A percentile compares a stretch with the other conserved stretches of the same genome.
These are phyloP conservation scores for Pugionium dolabratum DNA, from an alignment of 345 rosid species.

Conservation along the genomic window DNA sequence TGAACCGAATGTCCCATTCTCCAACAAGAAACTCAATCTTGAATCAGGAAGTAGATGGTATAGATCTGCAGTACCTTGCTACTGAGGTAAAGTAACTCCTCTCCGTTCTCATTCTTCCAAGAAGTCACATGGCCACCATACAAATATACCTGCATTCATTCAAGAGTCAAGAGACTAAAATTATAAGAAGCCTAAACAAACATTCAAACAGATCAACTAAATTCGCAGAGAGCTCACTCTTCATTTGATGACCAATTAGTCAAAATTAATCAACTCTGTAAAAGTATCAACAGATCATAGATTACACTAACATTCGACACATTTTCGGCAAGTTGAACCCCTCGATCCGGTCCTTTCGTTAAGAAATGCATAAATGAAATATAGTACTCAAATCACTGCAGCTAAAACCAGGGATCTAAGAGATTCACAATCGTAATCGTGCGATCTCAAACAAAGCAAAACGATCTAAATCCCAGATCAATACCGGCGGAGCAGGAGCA, in stretches of 20 bases:
- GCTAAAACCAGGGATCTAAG: constrained; percentile 34
- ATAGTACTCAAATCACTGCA: constrained; percentile 12
- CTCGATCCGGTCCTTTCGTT: too few species aligned
- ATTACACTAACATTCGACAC: constrained; percentile 17
- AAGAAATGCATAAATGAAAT: neutral
- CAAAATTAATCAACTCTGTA: neutral
- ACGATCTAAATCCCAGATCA: too few species aligned
- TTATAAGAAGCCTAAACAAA: neutral
- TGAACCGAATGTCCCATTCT: constrained; percentile 14
- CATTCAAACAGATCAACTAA: neutral
- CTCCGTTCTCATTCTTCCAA: constrained; percentile 91
- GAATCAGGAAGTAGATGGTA: neutral
- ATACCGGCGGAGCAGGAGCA: neutral
- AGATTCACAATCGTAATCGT: neutral
- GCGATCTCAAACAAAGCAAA: too few species aligned
- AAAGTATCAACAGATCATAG: neutral
- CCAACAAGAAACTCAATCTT: neutral
- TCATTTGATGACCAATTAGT: neutral
- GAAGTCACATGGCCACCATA: constrained; percentile 93
- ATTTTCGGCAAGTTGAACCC: neutral
- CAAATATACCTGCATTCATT: constrained; percentile 63
- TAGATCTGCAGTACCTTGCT: constrained; percentile 53
- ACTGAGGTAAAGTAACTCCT: constrained; percentile 79
- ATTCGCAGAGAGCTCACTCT: constrained; percentile 22
- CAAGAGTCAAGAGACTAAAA: neutral